Percentiles rank a stretch among this genome's conserved stretches.
Evolutionary conservation across 768 basidiomycete genomes (phyloP).

Genomic region (Cubamyces lactineus): DNA sequence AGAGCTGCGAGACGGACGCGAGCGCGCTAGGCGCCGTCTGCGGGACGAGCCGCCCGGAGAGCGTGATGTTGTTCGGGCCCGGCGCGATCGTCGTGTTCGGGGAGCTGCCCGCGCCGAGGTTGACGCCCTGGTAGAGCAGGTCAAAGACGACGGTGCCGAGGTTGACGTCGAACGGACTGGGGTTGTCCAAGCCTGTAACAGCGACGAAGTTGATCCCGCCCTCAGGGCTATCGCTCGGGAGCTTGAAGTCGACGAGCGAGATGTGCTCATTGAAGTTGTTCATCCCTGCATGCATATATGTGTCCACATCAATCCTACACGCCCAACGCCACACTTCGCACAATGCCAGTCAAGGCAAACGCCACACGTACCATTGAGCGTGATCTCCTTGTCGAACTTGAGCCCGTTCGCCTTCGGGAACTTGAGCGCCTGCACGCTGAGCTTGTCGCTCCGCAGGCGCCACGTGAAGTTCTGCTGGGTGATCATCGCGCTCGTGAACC

Average conservation of each 20-base stretch:
- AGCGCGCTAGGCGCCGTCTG: slow-evolving; percentile 53
- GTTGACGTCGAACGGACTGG: slow-evolving; percentile 69
- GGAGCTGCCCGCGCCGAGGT: slow-evolving; percentile 59
- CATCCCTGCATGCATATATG: slow-evolving; percentile 34
- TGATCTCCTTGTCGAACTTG: slow-evolving; percentile 62
- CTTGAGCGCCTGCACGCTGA: slow-evolving; percentile 65
- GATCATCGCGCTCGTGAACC: slow-evolving; percentile 65
- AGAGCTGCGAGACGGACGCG: slow-evolving; percentile 57
- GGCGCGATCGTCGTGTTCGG: slow-evolving; percentile 52
- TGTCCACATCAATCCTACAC: slow-evolving; percentile 39
- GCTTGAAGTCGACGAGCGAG: slow-evolving; percentile 55
- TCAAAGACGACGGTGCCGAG: slow-evolving; percentile 70
- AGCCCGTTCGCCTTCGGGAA: slow-evolving; percentile 71
- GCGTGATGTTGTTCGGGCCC: slow-evolving; percentile 59
- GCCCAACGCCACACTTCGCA: not conserved
- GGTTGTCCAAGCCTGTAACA: slow-evolving; percentile 57
- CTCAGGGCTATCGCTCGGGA: slow-evolving; percentile 66
- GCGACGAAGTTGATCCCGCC: slow-evolving; percentile 72
- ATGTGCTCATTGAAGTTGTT: slow-evolving; percentile 64
- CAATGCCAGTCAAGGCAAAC: too few species aligned
- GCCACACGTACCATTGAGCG: slow-evolving; percentile 55
- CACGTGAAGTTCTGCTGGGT: slow-evolving; percentile 70
- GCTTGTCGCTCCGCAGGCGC: slow-evolving; percentile 57
- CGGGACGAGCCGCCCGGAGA: slow-evolving; percentile 57
- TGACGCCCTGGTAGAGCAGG: slow-evolving; percentile 58